These are phyloP conservation scores for Xylaria grammica DNA, from an alignment of 495 filamentous ascomycete species.

Conservation along the genomic window DNA sequence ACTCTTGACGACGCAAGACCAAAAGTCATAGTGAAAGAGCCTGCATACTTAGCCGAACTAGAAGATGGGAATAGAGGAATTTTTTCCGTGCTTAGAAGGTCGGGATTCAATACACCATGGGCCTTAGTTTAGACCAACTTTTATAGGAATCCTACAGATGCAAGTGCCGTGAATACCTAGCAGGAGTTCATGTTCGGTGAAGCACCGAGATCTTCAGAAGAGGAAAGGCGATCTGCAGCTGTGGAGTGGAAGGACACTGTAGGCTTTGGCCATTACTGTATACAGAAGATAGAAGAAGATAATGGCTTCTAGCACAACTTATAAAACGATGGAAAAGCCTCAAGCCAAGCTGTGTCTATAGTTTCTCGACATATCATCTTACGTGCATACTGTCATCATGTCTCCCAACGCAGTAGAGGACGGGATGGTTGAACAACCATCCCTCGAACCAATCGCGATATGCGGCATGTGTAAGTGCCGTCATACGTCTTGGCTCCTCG, in stretches of 20 bases:
- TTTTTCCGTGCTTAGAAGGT: neutral
- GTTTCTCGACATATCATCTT: neutral
- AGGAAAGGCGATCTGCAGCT: neutral
- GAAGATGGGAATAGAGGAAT: neutral
- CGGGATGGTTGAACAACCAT: slow-evolving; percentile 15
- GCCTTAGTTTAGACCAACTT: neutral
- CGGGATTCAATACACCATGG: neutral
- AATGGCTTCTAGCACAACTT: too few relatives aligned
- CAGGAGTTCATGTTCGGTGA: neutral
- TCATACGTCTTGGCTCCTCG: neutral
- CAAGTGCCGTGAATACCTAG: neutral
- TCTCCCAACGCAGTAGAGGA: slow-evolving; percentile 15
- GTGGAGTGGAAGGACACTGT: neutral
- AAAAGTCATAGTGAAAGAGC: neutral
- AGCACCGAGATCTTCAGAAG: neutral
- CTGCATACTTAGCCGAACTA: neutral
- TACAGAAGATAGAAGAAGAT: too few relatives aligned
- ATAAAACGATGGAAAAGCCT: neutral
- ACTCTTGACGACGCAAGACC: neutral
- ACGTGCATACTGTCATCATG: slow-evolving; percentile 10
- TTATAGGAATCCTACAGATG: neutral
- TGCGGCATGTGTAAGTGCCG: slow-evolving; percentile 51
- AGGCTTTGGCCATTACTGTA: neutral
- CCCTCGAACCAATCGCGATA: slow-evolving; percentile 44
- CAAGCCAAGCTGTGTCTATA: neutral